Evolutionary conservation across 495 filamentous ascomycete genomes (phyloP).

Genomic region (Aspergillus ellipticus): DNA sequence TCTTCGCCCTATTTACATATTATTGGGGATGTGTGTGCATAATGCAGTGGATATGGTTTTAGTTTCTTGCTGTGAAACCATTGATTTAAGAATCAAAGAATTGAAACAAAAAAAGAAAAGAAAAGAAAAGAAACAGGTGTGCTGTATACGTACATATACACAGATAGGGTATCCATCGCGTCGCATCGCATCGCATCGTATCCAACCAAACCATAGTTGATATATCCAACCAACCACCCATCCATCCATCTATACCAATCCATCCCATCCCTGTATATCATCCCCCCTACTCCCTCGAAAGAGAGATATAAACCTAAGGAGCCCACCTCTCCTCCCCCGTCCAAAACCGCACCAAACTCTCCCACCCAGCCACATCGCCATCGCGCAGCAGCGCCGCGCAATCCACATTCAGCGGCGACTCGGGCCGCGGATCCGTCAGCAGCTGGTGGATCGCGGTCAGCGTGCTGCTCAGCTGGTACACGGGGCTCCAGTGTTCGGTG

Average conservation of each 20-base stretch:
- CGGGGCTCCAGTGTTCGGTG: constrained; percentile 75
- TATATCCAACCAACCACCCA: no score
- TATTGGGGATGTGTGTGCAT: background rate
- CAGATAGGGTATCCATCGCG: no score
- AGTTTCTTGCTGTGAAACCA: no score
- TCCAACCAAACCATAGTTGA: background rate
- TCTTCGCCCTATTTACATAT: background rate
- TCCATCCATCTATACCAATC: no score
- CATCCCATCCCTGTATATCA: no score
- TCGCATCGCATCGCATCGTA: no score
- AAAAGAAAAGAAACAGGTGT: no score
- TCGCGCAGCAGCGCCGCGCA: constrained; percentile 71
- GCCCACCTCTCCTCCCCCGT: constrained; percentile 52
- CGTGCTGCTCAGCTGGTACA: constrained; percentile 74
- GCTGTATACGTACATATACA: no score
- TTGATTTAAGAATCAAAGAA: no score
- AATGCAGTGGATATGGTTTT: no score
- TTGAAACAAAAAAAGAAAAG: no score
- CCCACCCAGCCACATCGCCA: constrained; percentile 73
- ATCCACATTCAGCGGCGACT: constrained; percentile 88
- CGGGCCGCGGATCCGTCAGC: constrained; percentile 68
- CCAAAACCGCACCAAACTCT: constrained; percentile 80
- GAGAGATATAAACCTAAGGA: background rate
- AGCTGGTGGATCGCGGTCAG: constrained; percentile 76
- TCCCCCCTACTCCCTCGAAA: constrained; percentile 2